Conservation (phyloP, 2,329 filamentous ascomycete species). For the Talaromyces albobiverticillius region DNA sequence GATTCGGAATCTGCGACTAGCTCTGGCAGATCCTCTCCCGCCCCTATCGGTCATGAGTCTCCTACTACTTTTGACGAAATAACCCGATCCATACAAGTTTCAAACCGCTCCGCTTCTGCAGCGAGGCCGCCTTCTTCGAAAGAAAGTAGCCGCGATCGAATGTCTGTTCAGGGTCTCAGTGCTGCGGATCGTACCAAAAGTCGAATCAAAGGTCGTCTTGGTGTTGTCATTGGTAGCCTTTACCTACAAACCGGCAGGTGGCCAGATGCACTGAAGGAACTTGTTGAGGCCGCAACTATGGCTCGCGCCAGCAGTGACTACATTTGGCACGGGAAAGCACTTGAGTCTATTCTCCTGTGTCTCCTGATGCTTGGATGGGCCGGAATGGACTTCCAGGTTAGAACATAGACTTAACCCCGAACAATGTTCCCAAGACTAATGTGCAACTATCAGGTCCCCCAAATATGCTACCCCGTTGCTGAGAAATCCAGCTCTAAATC, state of each 20-base stretch:
- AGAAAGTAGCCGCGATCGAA: conserved; percentile 59
- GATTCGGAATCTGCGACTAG: conserved; percentile 37
- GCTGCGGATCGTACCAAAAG: conserved; percentile 74
- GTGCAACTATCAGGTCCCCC: conserved; percentile 46
- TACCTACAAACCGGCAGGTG: conserved; percentile 88
- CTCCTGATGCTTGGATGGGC: conserved; percentile 82
- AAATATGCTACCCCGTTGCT: conserved; percentile 50
- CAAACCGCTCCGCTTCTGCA: conserved; percentile 37
- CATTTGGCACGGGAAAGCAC: conserved; percentile 93
- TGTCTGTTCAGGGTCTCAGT: conserved; percentile 67
- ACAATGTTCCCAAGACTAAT: neutral
- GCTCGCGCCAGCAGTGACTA: conserved; percentile 82
- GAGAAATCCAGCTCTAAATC: conserved; percentile 48
- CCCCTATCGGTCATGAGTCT: conserved; percentile 38
- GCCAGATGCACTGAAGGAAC: conserved; percentile 80
- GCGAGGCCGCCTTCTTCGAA: conserved; percentile 41
- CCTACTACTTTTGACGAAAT: conserved; percentile 56
- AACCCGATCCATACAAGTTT: conserved; percentile 41
- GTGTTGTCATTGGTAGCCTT: conserved; percentile 77
- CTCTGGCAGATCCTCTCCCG: conserved; percentile 34
- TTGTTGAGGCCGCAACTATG: conserved; percentile 73
- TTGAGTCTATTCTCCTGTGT: conserved; percentile 82
- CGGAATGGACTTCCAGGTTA: conserved; percentile 68
- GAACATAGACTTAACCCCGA: conserved; percentile 8
- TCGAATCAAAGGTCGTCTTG: conserved; percentile 75